Conservation (phyloP, 139 green algal species). For the Ulvella scutata region DNA sequence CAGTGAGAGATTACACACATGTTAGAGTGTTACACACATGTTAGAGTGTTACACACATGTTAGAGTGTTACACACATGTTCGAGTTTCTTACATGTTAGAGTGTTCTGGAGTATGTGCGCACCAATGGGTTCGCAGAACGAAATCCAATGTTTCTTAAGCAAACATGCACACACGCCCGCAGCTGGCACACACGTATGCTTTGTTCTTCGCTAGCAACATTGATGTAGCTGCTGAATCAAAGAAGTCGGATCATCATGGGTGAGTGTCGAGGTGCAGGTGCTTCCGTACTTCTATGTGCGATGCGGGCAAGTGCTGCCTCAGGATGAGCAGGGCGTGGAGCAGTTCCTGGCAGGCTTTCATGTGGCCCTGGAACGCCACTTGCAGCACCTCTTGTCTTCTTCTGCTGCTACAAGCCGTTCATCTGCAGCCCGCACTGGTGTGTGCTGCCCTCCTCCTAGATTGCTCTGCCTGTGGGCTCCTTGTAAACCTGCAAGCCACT, state of each 20-base stretch:
- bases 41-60: not conserved
- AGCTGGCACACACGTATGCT: not conserved
- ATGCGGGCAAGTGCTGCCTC: slow-evolving; percentile 61
- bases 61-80: slow-evolving; percentile 8
- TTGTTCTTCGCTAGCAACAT: not conserved
- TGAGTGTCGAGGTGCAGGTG: slow-evolving; percentile 23
- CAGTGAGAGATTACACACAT: too few species aligned
- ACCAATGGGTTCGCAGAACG: not conserved
- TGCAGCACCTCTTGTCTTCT: not conserved
- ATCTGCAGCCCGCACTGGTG: too few species aligned
- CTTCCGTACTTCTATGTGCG: slow-evolving; percentile 91
- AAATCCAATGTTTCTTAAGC: not conserved
- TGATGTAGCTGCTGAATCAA: slow-evolving; percentile 16
- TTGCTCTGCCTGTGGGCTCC: slow-evolving; percentile 8
- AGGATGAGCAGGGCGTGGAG: slow-evolving; percentile 17
- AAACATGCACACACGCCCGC: not conserved
- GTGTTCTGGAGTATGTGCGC: not conserved
- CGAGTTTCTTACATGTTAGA: not conserved
- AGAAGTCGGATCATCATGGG: not conserved
- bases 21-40: not conserved
- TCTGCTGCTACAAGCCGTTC: not conserved
- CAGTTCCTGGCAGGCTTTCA: slow-evolving; percentile 22
- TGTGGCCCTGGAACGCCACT: not conserved
- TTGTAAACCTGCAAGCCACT: not conserved
- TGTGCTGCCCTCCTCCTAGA: slow-evolving; percentile 12